phyloP scores from a whole-genome alignment of 2,329 filamentous ascomycete genomes.

The Diaporthe capsici region DNA sequence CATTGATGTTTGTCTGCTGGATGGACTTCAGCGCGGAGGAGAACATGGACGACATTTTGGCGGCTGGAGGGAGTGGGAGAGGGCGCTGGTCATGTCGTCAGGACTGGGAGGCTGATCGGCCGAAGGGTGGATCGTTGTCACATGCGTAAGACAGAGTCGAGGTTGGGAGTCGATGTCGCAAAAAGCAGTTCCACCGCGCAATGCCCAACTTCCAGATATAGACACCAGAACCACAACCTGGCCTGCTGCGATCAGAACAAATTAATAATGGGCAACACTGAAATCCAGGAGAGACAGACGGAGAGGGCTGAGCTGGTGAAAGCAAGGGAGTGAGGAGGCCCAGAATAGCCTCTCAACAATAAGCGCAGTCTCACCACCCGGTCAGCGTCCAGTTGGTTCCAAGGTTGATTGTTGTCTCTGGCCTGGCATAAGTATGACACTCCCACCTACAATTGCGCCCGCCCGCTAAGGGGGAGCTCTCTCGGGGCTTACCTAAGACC shows the following conservation, averaged over 20 bases:
- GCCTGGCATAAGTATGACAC: background rate
- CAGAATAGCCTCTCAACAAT: constrained; percentile 3
- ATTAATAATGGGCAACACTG: background rate
- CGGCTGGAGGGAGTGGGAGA: constrained; percentile 49
- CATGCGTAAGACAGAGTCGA: constrained; percentile 33
- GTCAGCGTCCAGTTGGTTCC: constrained; percentile 10
- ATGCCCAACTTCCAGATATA: constrained; percentile 22
- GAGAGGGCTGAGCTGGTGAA: background rate
- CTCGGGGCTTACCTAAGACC: constrained; percentile 36
- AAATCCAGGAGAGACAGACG: background rate
- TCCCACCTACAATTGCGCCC: background rate
- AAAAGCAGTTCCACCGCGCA: background rate
- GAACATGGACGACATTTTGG: constrained; percentile 75
- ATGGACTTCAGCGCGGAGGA: constrained; percentile 95
- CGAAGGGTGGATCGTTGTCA: constrained; percentile 35
- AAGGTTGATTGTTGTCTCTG: constrained; percentile 13
- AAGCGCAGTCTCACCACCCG: constrained; percentile 10
- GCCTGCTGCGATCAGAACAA: constrained; percentile 12
- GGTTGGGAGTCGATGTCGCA: constrained; percentile 23
- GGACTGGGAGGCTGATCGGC: constrained; percentile 32
- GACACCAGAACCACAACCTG: background rate
- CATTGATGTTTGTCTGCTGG: constrained; percentile 88
- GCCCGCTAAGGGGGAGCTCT: background rate
- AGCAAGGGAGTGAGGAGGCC: constrained; percentile 4
- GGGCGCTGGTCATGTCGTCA: constrained; percentile 39